Evolutionary conservation across 306 rosid genomes (phyloP), one percentile per base, ranked within the genome.

Genomic region (Cyamopsis tetragonoloba): DNA sequence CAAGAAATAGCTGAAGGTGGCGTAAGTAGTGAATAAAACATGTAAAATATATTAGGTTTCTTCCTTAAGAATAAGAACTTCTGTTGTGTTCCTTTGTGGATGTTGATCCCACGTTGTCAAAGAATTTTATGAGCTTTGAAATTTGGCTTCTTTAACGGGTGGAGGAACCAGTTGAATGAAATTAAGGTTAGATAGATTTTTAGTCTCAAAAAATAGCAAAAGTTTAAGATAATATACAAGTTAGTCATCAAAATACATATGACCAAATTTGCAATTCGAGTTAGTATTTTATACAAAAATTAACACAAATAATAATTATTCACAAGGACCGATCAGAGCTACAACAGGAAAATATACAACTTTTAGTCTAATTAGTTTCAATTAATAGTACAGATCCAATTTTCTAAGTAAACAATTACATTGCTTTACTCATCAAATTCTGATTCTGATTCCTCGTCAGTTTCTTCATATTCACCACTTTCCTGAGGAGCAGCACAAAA

Each of bases 401-500:
- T 57, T 39, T 61, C 5, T 10, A 55, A 6, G n/a, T 51, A 12
- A 72, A 43, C 51, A 70, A 54, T 68, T 49, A 56, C 58, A 13
- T 64, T 20, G 42, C 26, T 66, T 70, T 77, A 84, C 59, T 64
- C 83, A 28, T 77, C 83, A 71, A 75, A 81, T 61, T 83, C 89
- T 12, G 86, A 81, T 61, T 83, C 89, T 12, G 86, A 83, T 12
- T 86, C 89, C 18, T 82, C 88, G 37, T 83, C 88, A 2, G 85
- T 76, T 72, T 82, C 86, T 34, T 81, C 81, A 50, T 51, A 84
- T 56, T 86, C 92, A 0, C 89, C 88, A 12, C 63, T 91, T 82
- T 91, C 91, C 97, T 91, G 93, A 64, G 77, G 77, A 55, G 49
- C 54, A 64, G 11, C 49, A 70, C 27, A 47, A 42, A 56, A n/a